Conservation (phyloP, 148 eudicot genomes). For the Salicornia ramosissima region DNA sequence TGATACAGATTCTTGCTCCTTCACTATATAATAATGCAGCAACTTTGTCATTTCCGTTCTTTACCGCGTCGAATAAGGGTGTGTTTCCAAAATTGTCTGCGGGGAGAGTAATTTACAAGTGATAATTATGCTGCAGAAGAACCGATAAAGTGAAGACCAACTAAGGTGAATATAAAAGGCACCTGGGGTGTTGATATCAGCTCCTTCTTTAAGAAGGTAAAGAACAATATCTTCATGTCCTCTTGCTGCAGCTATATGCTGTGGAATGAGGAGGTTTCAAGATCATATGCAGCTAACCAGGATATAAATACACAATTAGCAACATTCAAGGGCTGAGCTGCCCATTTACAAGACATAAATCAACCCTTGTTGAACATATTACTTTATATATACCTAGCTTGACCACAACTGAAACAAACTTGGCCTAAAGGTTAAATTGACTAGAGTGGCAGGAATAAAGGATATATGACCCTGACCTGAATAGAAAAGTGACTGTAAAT, state of each 20-base stretch:
- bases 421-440: too few relatives aligned
- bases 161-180: background rate
- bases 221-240: conserved; percentile 61
- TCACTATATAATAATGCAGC: conserved; percentile 47
- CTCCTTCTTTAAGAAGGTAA: conserved; percentile 68
- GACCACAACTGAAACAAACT: background rate
- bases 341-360: background rate
- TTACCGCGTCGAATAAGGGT: conserved; percentile 77
- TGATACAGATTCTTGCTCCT: conserved; percentile 56
- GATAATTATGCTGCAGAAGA: background rate
- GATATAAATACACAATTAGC: too few relatives aligned
- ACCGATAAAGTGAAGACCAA: background rate
- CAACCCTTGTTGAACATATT: background rate
- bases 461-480: too few relatives aligned
- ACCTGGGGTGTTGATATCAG: conserved; percentile 65
- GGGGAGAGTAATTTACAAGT: conserved; percentile 7
- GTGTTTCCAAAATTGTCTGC: conserved; percentile 79
- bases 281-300: background rate
- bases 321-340: too few relatives aligned
- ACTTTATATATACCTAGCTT: background rate
- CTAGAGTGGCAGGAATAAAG: too few relatives aligned
- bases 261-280: conserved; percentile 9
- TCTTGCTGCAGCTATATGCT: conserved; percentile 92
- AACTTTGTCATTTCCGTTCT: conserved; percentile 67
- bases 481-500: too few relatives aligned